A percentile compares a stretch with the other conserved stretches of the same genome.
These are phyloP conservation scores for Hyphodiscus hymeniophilus DNA, from an alignment of 495 filamentous ascomycete species.

Conservation along the genomic window DNA sequence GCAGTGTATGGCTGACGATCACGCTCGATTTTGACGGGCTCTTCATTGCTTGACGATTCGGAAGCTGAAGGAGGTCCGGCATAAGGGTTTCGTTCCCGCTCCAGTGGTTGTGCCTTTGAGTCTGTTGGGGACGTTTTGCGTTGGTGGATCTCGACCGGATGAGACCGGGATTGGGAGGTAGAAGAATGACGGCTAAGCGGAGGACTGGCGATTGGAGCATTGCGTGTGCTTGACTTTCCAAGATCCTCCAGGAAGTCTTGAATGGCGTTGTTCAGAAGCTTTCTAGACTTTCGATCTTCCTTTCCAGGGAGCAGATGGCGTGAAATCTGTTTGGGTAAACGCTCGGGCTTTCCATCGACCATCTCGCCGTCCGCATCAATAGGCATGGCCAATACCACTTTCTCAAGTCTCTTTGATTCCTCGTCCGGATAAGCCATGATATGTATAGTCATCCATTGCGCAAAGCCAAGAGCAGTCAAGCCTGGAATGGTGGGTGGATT, in stretches of 20 bases:
- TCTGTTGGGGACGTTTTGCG: conserved; percentile 11
- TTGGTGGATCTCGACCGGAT: conserved; percentile 21
- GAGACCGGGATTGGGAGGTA: conserved; percentile 7
- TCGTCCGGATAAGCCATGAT: conserved; percentile 71
- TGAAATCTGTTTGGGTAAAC: conserved; percentile 72
- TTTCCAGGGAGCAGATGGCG: conserved; percentile 57
- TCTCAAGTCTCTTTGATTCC: conserved; percentile 67
- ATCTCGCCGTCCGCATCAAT: conserved; percentile 48
- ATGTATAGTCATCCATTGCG: conserved; percentile 64
- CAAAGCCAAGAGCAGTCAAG: conserved; percentile 74
- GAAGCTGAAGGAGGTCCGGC: conserved; percentile 10
- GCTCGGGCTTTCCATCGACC: conserved; percentile 60
- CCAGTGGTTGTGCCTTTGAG: conserved; percentile 15
- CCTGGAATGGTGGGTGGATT: conserved; percentile 63
- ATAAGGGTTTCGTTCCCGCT: conserved; percentile 21
- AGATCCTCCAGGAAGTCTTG: conserved; percentile 18
- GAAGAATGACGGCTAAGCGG: conserved; percentile 13
- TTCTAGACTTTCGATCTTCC: conserved; percentile 14
- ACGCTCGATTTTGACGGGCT: conserved; percentile 21
- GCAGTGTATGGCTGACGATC: conserved; percentile 22
- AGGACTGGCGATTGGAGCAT: conserved; percentile 13
- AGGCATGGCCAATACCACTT: conserved; percentile 64
- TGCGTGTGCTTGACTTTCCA: conserved; percentile 10
- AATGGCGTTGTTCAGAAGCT: conserved; percentile 17
- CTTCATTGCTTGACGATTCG: conserved; percentile 13